phyloP scores from a whole-genome alignment of 2,329 filamentous ascomycete species.

The Colletotrichum musae region DNA sequence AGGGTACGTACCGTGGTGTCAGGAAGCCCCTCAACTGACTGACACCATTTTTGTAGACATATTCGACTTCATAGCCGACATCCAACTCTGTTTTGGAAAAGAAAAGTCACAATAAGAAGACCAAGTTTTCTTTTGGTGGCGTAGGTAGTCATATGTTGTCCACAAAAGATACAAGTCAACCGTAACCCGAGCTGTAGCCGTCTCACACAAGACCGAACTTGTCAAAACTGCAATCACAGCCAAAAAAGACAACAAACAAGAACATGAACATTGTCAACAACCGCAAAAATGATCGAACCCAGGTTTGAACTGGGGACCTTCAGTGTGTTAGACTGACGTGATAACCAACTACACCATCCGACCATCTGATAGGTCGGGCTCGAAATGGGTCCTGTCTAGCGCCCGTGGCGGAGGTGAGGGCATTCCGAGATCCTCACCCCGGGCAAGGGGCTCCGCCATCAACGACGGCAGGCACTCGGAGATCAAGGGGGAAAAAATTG shows the following conservation, averaged over 20 bases:
- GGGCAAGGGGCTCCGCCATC: no score
- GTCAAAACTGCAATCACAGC: not conserved
- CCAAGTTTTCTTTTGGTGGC: no score
- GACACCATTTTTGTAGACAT: not conserved
- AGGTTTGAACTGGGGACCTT: conserved; percentile 34
- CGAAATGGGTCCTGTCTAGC: not conserved
- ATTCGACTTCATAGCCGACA: not conserved
- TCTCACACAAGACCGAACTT: not conserved
- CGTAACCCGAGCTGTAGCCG: not conserved
- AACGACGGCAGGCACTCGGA: no score
- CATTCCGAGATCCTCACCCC: not conserved
- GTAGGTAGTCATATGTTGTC: not conserved
- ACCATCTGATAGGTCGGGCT: not conserved
- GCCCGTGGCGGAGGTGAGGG: not conserved
- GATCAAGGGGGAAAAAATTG: no score
- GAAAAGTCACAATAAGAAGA: no score
- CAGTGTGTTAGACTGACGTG: conserved; percentile 61
- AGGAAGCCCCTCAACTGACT: not conserved
- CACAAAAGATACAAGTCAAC: not conserved
- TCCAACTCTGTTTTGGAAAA: not conserved
- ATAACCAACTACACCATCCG: conserved; percentile 61
- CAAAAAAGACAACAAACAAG: not conserved
- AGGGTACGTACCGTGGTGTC: not conserved
- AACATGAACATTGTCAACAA: not conserved
- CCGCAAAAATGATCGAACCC: not conserved